Conservation (phyloP, 1,284 basidiomycete genomes). For the Irpex sp. region DNA sequence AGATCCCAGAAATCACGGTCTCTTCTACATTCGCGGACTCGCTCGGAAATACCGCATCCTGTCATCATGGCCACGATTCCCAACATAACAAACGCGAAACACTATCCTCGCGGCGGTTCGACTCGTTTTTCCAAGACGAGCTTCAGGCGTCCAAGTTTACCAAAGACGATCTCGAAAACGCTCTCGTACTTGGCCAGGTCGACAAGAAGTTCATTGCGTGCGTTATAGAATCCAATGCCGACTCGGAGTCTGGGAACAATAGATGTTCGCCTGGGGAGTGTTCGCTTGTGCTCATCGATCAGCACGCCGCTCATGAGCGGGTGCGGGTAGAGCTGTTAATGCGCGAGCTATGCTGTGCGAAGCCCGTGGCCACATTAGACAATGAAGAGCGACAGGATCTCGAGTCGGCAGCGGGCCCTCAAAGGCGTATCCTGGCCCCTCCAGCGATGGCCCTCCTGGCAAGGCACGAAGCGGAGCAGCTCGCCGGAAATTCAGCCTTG, state of each 20-base stretch:
- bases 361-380: neutral
- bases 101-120: neutral
- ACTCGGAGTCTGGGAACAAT: constrained; percentile 7
- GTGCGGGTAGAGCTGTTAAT: constrained; percentile 85
- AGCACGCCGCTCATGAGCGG: constrained; percentile 95
- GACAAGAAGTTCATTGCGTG: constrained; percentile 89
- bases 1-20: constrained; percentile 39
- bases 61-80: neutral
- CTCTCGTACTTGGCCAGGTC: constrained; percentile 74
- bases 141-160: constrained; percentile 35
- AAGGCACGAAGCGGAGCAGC: constrained; percentile 50
- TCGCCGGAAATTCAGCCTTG: constrained; percentile 39
- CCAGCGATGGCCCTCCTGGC: constrained; percentile 61
- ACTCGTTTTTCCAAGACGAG: neutral
- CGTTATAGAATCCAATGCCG: constrained; percentile 29
- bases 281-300: constrained; percentile 82
- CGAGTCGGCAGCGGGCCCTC: constrained; percentile 27
- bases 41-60: neutral
- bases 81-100: neutral
- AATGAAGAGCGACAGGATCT: constrained; percentile 14
- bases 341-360: constrained; percentile 59
- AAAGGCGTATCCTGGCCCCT: constrained; percentile 42
- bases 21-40: constrained; percentile 14
- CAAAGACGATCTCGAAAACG: constrained; percentile 48
- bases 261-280: neutral